Evolutionary conservation across 2,329 filamentous ascomycete species (phyloP), one percentile per base, ranked within the genome.

Genomic region (Stachybotrys elegans): DNA sequence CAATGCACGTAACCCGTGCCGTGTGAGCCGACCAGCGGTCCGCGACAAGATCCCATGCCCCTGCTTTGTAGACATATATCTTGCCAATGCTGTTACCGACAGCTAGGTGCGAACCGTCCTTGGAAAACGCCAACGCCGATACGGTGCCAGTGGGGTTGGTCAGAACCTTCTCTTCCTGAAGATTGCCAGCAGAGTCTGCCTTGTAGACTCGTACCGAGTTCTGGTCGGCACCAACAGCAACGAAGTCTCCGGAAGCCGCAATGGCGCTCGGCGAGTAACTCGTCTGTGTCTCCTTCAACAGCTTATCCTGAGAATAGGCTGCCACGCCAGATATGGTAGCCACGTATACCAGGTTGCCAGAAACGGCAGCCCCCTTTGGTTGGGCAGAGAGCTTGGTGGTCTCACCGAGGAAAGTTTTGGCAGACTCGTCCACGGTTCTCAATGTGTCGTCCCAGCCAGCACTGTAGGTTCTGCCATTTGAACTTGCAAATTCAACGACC

Each of bases 391-490:
- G 76, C 58, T 86, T 84, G 23, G 76, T 68, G 2, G 80, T 72
- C 40, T 76, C 74, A 44, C 86, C 88, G 6, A 83, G 75, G 62
- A 94, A 96, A 0, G 83, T 87, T 57, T 81, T 84, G 42, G 84
- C 80, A 1, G 81, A 76, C 46, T 85, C 76, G 51, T 95, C 90
- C 27, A 94, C 76, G 35, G 79, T 84, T 49, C 90, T 84, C 27
- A 97, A 73, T 1, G 84, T 89, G 63, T 98, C 93, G 60, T 98
- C 93, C 93, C 92, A 98, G 50, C 84, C 91, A 43, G 92, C 86
- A 57, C 84, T 92, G 68, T 88, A 91, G n/a, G 89, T 79, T 51
- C 81, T 77, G 25, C 81, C 78, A 3, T 72, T 60, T 7, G 71
- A 71, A 1, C 80, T 70, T 3, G 84, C 72, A 51, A 98, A 84